Evolutionary conservation across 1,284 basidiomycete species (phyloP).

Genomic region (Golubevia pallescens): DNA sequence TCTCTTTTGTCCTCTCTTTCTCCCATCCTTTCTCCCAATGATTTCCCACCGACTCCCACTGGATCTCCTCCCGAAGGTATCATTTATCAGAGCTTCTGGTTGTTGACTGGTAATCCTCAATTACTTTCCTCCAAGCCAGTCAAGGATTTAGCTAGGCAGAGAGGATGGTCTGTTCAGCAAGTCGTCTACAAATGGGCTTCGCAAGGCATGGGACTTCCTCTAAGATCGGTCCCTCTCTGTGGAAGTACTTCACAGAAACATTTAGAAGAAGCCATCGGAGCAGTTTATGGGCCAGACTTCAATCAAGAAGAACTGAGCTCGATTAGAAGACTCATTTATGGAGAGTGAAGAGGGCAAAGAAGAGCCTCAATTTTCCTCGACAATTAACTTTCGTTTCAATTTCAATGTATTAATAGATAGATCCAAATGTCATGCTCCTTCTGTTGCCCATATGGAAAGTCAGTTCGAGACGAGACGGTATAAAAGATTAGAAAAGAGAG

Average conservation of each 20-base stretch:
- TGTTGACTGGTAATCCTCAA: conserved; percentile 49
- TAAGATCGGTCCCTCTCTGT: conserved; percentile 30
- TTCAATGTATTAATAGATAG: no score
- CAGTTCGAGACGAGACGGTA: no score
- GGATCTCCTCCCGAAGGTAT: conserved; percentile 9
- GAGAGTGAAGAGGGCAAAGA: no score
- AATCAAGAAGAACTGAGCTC: conserved; percentile 14
- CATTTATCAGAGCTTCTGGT: conserved; percentile 58
- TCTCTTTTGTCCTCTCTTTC: conserved; percentile 43
- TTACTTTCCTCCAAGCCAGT: conserved; percentile 29
- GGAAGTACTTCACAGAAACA: conserved; percentile 42
- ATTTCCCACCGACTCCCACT: conserved; percentile 18
- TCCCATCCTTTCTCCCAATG: conserved; percentile 45
- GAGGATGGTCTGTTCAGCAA: conserved; percentile 38
- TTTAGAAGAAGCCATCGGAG: conserved; percentile 45
- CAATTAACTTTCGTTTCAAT: no score
- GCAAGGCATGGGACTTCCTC: conserved; percentile 32
- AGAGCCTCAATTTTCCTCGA: no score
- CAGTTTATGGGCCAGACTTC: conserved; percentile 21
- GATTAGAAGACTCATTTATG: conserved; percentile 45
- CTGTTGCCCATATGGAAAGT: no score
- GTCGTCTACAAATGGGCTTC: conserved; percentile 44
- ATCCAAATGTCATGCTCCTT: no score
- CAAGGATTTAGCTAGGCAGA: conserved; percentile 20
- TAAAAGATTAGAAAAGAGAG: no score